phyloP scores from a whole-genome alignment of 148 eudicot genomes.

The Amaranthus cruentus region DNA sequence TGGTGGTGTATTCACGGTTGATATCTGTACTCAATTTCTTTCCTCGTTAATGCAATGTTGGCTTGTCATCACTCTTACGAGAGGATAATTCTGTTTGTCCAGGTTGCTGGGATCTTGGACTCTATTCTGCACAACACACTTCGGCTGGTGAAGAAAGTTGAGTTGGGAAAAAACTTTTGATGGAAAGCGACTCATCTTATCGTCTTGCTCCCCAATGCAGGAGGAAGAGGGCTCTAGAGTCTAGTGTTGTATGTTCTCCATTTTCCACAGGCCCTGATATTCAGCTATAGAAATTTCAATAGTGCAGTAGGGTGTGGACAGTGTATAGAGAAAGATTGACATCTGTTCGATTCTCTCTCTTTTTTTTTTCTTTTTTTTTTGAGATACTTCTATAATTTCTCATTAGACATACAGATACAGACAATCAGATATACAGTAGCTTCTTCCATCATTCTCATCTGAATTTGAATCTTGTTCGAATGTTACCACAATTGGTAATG shows the following conservation, averaged over 20 bases:
- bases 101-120: slow-evolving; percentile 98
- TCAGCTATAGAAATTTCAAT: slow-evolving; percentile 12
- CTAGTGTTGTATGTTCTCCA: slow-evolving; percentile 5
- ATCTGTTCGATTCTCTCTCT: not conserved
- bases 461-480: not conserved
- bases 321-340: slow-evolving; percentile 8
- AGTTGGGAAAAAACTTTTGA: slow-evolving; percentile 80
- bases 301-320: not conserved
- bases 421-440: not conserved
- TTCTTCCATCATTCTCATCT: not conserved
- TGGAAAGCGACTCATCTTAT: not conserved
- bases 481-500: not conserved
- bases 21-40: slow-evolving; percentile 14
- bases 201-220: not conserved
- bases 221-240: not conserved
- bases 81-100: slow-evolving; percentile 22
- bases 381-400: not conserved
- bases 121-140: slow-evolving; percentile 77
- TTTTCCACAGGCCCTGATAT: slow-evolving; percentile 8
- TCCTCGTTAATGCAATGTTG: not conserved
- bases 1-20: slow-evolving; percentile 96
- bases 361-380: not conserved
- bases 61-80: not conserved
- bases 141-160: slow-evolving; percentile 74
- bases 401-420: not conserved